Evolutionary conservation across 331 rosid species (phyloP).

Genomic region (Rosa hybrid): DNA sequence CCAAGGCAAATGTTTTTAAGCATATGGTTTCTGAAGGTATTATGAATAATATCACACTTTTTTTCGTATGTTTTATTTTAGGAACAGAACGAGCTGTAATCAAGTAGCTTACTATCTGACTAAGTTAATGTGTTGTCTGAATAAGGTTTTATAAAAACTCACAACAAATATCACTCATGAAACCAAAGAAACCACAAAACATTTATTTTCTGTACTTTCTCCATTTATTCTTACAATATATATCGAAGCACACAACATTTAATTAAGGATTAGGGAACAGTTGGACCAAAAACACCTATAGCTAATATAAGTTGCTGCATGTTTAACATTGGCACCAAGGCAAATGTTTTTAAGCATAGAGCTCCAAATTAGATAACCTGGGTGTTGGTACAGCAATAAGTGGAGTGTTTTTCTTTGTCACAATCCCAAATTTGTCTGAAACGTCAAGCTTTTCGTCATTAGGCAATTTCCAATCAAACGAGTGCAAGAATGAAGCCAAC

Average conservation of each 20-base stretch:
- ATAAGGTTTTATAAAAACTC: no score
- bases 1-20: no score
- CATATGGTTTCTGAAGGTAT: no score
- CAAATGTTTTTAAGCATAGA: background rate
- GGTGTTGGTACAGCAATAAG: slow-evolving; percentile 30
- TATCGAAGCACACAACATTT: background rate
- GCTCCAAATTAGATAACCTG: background rate
- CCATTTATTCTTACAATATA: background rate
- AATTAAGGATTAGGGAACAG: background rate
- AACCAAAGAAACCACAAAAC: background rate
- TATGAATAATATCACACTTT: no score
- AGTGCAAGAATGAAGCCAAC: slow-evolving; percentile 45
- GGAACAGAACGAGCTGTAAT: no score
- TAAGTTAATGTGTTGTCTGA: no score
- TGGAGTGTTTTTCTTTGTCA: slow-evolving; percentile 34
- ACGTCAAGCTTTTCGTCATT: slow-evolving; percentile 25
- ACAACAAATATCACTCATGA: no score
- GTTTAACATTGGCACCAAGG: background rate
- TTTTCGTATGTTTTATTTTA: no score
- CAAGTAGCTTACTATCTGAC: no score
- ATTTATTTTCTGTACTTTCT: background rate
- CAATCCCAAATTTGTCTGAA: slow-evolving; percentile 34
- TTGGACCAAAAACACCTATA: background rate
- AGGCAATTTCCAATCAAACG: slow-evolving; percentile 42
- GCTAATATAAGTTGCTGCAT: background rate